Evolutionary conservation across 2,329 filamentous ascomycete species (phyloP), one percentile per base, ranked within the genome.

Genomic region (Westerdykella ornata): DNA sequence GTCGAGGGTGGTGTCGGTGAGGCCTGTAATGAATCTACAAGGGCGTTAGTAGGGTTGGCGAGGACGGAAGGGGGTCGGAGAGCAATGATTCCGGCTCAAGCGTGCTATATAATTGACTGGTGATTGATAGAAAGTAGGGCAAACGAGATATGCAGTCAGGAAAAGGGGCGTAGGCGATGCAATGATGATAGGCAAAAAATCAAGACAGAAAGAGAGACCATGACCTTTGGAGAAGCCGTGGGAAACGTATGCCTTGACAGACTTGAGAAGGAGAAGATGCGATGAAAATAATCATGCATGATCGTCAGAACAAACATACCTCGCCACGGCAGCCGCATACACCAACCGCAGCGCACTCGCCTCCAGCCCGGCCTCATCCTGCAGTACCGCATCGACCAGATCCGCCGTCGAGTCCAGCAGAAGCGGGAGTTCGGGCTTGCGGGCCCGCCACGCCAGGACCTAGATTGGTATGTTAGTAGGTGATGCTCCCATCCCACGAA

Each of bases 371-470:
- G 59, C 59, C 46, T 72, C 70, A 67, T 88, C 84, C 56, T 80
- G 77, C 38, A 88, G 67, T 15, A 82, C 68, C 19, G 84, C 84
- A 46, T 84, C 80, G 51, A 78, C 78, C 44, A 92, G 71, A 47
- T 88, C 75, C 2, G 82, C 83, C 32, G 85, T 89, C 28, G 82
- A 85, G 67, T 90, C 85, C 40, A 90, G 77, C 65, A 88, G 74
- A 68, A 90, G 83, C 41, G 86, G 85, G 47, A 88, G 41, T 30
- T 61, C 58, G n/a, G 47, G 42, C 38, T 59, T 58, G 15, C 61
- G 51, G 16, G 49, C 36, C 35, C 58, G 48, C 62, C 62, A 66
- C 33, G 61, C 60, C 35, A 59, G 45, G 14, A 65, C 47, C 62
- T 65, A 51, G 35, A 22, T 15, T 7, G 22, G 22, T 4, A 20